Evolutionary conservation across 177 flowering plant genomes (phyloP).

Genomic region (Vitis hybrid): DNA sequence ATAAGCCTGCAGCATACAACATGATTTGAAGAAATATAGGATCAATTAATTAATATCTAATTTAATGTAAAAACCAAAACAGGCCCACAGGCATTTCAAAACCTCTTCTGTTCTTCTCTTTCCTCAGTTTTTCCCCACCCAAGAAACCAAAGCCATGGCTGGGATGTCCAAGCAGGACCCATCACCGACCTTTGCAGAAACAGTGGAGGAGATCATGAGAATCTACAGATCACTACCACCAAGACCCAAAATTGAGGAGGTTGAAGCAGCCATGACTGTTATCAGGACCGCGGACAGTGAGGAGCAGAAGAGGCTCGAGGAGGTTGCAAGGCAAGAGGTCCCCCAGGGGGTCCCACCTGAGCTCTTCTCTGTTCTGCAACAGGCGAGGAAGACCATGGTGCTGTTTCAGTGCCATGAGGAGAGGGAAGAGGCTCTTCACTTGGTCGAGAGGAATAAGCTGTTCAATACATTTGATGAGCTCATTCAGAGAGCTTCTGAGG

Average conservation of each 20-base stretch:
- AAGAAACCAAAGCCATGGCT: conserved; percentile 20
- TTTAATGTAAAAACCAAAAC: too few species aligned
- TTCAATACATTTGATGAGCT: conserved; percentile 46
- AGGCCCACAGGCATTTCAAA: too few species aligned
- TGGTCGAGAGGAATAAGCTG: conserved; percentile 41
- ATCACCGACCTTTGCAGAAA: conserved; percentile 33
- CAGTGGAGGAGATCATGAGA: conserved; percentile 53
- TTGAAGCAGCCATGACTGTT: conserved; percentile 55
- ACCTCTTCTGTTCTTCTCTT: too few species aligned
- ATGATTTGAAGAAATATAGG: too few species aligned
- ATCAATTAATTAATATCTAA: too few species aligned
- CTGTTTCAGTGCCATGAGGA: conserved; percentile 47
- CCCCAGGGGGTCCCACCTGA: conserved; percentile 51
- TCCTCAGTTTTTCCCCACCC: too few species aligned
- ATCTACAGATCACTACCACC: conserved; percentile 58
- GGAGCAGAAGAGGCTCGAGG: conserved; percentile 46
- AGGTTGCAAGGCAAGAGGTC: conserved; percentile 28
- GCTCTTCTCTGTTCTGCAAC: conserved; percentile 44
- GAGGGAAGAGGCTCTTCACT: conserved; percentile 47
- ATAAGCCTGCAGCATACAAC: too few species aligned
- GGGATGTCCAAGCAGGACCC: conserved; percentile 18
- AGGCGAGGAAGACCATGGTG: conserved; percentile 39
- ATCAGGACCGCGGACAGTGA: conserved; percentile 37
- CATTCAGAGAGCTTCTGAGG: conserved; percentile 48
- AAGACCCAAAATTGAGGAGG: conserved; percentile 62